Conservation (phyloP, 192 early-diverging fungal species). For the Podochytrium sp. region DNA sequence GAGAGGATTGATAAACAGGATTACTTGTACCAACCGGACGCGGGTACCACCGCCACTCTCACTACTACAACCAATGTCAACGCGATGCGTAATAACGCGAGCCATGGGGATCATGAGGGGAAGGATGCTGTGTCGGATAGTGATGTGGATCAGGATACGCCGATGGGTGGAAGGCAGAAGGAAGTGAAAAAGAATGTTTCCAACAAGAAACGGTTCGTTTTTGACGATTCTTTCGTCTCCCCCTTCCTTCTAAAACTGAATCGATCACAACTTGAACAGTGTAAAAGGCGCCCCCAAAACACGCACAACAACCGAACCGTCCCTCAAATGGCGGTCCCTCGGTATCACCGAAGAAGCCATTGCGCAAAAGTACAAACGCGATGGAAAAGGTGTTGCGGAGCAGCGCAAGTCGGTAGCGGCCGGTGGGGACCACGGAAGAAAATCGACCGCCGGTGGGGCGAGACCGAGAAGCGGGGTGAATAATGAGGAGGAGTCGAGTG, state of each 20-base stretch:
- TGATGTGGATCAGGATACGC: not conserved
- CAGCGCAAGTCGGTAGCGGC: slow-evolving; percentile 9
- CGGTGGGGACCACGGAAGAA: slow-evolving; percentile 22
- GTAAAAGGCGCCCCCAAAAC: slow-evolving; percentile 2
- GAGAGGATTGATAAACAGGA: slow-evolving; percentile 57
- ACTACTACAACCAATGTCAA: not conserved
- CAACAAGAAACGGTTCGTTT: not conserved
- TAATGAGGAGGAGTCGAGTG: slow-evolving; percentile 19
- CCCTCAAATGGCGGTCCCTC: slow-evolving; percentile 47
- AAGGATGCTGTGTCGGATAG: not conserved
- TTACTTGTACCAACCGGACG: slow-evolving; percentile 51
- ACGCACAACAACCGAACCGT: slow-evolving; percentile 40
- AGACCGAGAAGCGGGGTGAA: not conserved
- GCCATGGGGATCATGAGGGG: not conserved
- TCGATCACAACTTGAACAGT: not conserved
- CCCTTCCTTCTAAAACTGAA: not conserved
- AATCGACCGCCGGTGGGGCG: not conserved
- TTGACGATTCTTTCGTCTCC: not conserved
- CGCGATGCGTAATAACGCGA: not conserved
- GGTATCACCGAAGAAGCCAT: slow-evolving; percentile 20
- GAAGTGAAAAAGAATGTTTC: not conserved
- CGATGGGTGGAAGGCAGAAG: not conserved
- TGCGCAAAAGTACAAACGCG: slow-evolving; percentile 3
- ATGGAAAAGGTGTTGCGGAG: not conserved
- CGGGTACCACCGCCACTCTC: not conserved